Evolutionary conservation across 495 filamentous ascomycete genomes (phyloP).

Genomic region (Aspergillus egyptiacus): DNA sequence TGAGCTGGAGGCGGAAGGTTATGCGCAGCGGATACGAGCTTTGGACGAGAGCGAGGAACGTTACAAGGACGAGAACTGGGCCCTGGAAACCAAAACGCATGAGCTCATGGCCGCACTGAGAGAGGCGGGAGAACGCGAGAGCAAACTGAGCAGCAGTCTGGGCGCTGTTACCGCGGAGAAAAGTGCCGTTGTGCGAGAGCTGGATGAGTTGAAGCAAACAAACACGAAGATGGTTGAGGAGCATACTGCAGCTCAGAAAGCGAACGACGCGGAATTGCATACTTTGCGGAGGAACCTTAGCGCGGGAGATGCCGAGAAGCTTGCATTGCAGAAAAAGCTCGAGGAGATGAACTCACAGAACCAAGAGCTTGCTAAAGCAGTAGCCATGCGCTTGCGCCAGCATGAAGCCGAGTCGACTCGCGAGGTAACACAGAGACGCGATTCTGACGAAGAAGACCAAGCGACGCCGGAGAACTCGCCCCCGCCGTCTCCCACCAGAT

Average conservation of each 20-base stretch:
- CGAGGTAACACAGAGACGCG: slow-evolving; percentile 55
- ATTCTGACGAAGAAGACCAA: slow-evolving; percentile 59
- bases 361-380: slow-evolving; percentile 75
- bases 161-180: slow-evolving; percentile 68
- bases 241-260: slow-evolving; percentile 64
- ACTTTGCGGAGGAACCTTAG: slow-evolving; percentile 67
- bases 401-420: slow-evolving; percentile 55
- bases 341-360: slow-evolving; percentile 84
- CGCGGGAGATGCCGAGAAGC: slow-evolving; percentile 67
- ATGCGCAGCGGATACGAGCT: slow-evolving; percentile 68
- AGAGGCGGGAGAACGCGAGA: slow-evolving; percentile 72
- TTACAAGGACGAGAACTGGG: slow-evolving; percentile 98
- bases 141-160: slow-evolving; percentile 66
- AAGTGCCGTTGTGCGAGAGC: slow-evolving; percentile 64
- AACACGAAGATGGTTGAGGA: slow-evolving; percentile 78
- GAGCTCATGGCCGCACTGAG: slow-evolving; percentile 64
- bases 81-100: slow-evolving; percentile 81
- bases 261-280: slow-evolving; percentile 81
- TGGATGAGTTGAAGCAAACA: slow-evolving; percentile 78
- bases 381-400: slow-evolving; percentile 63
- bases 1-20: slow-evolving; percentile 73
- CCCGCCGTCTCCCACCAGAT: slow-evolving; percentile 83
- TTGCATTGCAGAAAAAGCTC: slow-evolving; percentile 68
- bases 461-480: slow-evolving; percentile 84
- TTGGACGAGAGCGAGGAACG: slow-evolving; percentile 90